Conservation (phyloP, 2,329 filamentous ascomycete species). For the Corinectria fuckeliana region DNA sequence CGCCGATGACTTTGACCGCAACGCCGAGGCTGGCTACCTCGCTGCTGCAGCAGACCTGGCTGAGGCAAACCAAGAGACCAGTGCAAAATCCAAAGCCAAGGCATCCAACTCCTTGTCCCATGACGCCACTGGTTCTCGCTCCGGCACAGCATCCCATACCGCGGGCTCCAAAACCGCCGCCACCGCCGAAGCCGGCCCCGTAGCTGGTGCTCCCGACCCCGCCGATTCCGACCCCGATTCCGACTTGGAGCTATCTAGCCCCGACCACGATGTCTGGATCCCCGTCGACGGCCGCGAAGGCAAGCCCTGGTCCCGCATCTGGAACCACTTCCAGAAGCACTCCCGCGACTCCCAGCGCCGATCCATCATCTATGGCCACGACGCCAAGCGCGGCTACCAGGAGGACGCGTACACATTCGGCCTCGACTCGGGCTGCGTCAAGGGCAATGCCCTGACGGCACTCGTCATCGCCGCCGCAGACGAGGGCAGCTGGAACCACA, state of each 20-base stretch:
- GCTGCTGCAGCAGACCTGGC: neutral
- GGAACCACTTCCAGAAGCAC: slow-evolving; percentile 59
- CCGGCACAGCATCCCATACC: neutral
- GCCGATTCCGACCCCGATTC: neutral
- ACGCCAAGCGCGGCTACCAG: slow-evolving; percentile 72
- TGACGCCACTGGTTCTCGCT: neutral
- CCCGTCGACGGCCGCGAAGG: slow-evolving; percentile 57
- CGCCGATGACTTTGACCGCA: neutral
- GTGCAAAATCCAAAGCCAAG: neutral
- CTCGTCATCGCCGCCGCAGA: slow-evolving; percentile 69
- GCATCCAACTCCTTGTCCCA: neutral
- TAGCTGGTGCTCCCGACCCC: neutral
- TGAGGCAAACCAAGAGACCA: neutral
- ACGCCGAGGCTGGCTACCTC: neutral
- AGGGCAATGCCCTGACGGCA: slow-evolving; percentile 77
- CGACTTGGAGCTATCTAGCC: slow-evolving; percentile 17
- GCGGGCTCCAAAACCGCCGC: neutral
- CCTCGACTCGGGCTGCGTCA: slow-evolving; percentile 82
- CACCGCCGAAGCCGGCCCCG: neutral
- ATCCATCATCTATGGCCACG: slow-evolving; percentile 88
- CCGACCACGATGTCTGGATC: slow-evolving; percentile 43
- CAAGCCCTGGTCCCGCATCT: slow-evolving; percentile 70
- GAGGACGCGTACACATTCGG: slow-evolving; percentile 76
- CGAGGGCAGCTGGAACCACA: slow-evolving; percentile 44
- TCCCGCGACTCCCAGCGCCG: slow-evolving; percentile 48